These are phyloP conservation scores for Microdochium bolleyi DNA, from an alignment of 2,329 filamentous ascomycete species.

Conservation along the genomic window DNA sequence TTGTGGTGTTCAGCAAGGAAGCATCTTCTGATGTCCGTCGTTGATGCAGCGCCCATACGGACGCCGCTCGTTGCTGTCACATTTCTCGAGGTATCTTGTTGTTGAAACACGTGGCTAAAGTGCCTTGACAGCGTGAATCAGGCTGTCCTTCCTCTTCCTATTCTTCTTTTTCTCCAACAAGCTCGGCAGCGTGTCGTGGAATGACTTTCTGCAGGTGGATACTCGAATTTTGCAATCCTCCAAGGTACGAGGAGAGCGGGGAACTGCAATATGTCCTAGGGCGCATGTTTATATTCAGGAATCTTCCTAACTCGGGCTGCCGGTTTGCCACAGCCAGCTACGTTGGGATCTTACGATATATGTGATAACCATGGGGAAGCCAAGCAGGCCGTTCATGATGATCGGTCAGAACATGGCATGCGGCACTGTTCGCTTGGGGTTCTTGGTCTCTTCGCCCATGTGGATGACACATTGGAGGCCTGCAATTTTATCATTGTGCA, in stretches of 20 bases:
- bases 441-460: slow-evolving; percentile 34
- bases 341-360: neutral
- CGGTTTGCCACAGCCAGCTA: neutral
- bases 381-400: slow-evolving; percentile 30
- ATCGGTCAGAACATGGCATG: slow-evolving; percentile 33
- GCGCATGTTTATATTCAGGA: neutral
- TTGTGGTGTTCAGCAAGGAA: no score
- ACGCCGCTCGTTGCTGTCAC: no score
- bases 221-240: no score
- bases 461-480: slow-evolving; percentile 39
- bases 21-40: no score
- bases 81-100: no score
- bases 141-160: neutral
- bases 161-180: no score
- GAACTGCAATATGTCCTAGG: no score
- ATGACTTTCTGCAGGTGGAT: neutral
- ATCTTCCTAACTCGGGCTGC: neutral
- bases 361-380: slow-evolving; percentile 24
- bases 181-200: neutral
- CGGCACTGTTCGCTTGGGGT: slow-evolving; percentile 35
- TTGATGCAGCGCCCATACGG: no score
- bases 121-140: neutral
- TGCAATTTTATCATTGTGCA: slow-evolving; percentile 9
- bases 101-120: neutral
- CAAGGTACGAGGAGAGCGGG: no score